Percentiles rank a stretch among this genome's conserved stretches.
Evolutionary conservation across 1,284 basidiomycete species (phyloP).

Genomic region (Tilletia walkeri): DNA sequence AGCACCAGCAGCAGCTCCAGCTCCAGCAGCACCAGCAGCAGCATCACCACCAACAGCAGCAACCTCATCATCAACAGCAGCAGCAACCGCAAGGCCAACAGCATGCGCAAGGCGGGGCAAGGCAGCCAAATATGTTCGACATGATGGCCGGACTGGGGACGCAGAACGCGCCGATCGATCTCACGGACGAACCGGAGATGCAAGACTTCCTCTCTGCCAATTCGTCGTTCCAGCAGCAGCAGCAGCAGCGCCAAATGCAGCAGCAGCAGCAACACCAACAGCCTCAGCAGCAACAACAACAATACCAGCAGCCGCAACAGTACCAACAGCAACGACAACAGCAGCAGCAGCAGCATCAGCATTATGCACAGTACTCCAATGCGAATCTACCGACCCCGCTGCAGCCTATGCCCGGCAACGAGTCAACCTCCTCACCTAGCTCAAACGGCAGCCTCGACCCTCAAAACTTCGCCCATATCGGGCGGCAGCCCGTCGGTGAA

Average conservation of each 20-base stretch:
- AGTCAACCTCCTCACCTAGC: not conserved
- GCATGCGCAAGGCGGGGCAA: not conserved
- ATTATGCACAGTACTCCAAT: not conserved
- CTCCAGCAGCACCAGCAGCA: not conserved
- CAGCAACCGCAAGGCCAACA: not conserved
- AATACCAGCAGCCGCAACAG: not conserved
- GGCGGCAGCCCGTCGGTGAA: not conserved
- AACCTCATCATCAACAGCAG: not conserved
- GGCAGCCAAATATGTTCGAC: not conserved
- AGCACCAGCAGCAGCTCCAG: too few relatives aligned
- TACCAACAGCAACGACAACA: not conserved
- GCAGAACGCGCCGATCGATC: constrained; percentile 8
- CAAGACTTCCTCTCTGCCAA: not conserved
- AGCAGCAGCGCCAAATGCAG: not conserved
- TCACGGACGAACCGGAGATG: not conserved
- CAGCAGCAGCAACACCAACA: not conserved
- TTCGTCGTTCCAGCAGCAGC: too few relatives aligned
- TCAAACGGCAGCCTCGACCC: not conserved
- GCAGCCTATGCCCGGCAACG: too few relatives aligned
- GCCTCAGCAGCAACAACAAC: not conserved
- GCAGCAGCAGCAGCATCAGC: not conserved
- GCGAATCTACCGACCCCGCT: not conserved
- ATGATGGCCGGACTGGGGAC: not conserved
- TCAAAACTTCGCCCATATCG: not conserved
- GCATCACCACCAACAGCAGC: not conserved